phyloP scores from a whole-genome alignment of 2,329 filamentous ascomycete genomes.

The Diaporthe longicolla region DNA sequence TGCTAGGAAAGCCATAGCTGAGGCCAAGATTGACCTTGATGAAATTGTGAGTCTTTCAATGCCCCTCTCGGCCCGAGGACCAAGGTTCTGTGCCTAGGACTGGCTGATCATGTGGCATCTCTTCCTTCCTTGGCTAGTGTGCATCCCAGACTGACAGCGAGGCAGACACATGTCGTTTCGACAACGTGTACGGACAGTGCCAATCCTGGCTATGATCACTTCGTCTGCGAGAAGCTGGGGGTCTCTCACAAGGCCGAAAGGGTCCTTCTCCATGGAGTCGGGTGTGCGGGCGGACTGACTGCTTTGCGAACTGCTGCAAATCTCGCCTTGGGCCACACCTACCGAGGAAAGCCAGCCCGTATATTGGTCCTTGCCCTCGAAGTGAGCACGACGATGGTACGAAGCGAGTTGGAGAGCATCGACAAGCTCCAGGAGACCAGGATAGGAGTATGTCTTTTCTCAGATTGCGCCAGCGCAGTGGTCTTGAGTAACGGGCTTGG shows the following conservation, averaged over 20 bases:
- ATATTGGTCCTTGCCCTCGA: slow-evolving; percentile 77
- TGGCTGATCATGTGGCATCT: neutral
- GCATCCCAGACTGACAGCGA: slow-evolving; percentile 1
- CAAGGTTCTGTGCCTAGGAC: neutral
- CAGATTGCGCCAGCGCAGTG: slow-evolving; percentile 77
- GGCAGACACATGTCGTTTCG: slow-evolving; percentile 73
- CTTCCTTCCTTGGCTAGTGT: neutral
- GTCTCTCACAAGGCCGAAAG: slow-evolving; percentile 73
- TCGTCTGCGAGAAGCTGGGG: slow-evolving; percentile 70
- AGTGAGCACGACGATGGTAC: slow-evolving; percentile 71
- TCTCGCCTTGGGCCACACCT: slow-evolving; percentile 73
- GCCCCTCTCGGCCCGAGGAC: neutral
- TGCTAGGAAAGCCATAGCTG: slow-evolving; percentile 67
- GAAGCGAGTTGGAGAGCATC: slow-evolving; percentile 76
- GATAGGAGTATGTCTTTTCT: slow-evolving; percentile 77
- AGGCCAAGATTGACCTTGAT: slow-evolving; percentile 64
- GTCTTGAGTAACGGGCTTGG: slow-evolving; percentile 76
- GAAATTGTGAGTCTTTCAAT: slow-evolving; percentile 57
- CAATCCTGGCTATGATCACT: slow-evolving; percentile 78
- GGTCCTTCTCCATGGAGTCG: slow-evolving; percentile 75
- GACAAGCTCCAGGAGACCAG: slow-evolving; percentile 70
- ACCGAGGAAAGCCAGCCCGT: slow-evolving; percentile 71
- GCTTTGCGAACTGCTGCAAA: slow-evolving; percentile 75
- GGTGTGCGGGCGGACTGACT: slow-evolving; percentile 75
- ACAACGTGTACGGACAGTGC: slow-evolving; percentile 79